These are phyloP conservation scores for Peronosclerospora sorghi DNA, from an alignment of 352 stramenopile genomes.

Conservation along the genomic window DNA sequence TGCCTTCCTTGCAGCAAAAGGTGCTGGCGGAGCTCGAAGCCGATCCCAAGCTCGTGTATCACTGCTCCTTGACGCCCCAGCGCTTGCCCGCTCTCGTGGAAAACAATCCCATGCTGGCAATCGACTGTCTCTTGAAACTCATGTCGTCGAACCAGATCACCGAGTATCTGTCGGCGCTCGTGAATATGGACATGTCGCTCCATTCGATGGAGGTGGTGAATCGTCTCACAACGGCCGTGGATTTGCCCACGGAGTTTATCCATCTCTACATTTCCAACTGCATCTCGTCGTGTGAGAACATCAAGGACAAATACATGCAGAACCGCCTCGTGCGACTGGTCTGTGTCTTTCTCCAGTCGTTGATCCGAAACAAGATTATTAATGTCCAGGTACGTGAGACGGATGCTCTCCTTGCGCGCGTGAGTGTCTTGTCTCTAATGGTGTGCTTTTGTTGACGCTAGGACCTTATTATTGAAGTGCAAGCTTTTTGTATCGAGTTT, in stretches of 20 bases:
- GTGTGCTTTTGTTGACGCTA: too few species aligned
- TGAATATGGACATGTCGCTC: conserved; percentile 98
- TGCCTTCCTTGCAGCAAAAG: conserved; percentile 84
- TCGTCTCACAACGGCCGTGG: conserved; percentile 84
- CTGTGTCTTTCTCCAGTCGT: conserved; percentile 96
- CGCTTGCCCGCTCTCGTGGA: conserved; percentile 94
- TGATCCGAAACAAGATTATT: conserved; percentile 98
- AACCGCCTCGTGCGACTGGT: conserved; percentile 96
- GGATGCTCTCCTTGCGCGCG: too few species aligned
- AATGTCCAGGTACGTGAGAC: conserved; percentile 87
- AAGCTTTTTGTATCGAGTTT: conserved; percentile 99
- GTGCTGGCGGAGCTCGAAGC: conserved; percentile 83
- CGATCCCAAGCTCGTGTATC: conserved; percentile 85
- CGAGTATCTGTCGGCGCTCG: conserved; percentile 93
- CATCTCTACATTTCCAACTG: conserved; percentile 98
- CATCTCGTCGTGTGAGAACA: conserved; percentile 97
- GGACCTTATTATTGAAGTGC: conserved; percentile 97
- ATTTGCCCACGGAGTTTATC: conserved; percentile 95
- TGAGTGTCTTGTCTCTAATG: conserved; percentile 4
- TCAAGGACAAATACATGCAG: conserved; percentile 97
- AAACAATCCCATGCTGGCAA: conserved; percentile 96
- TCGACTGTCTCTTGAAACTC: conserved; percentile 91
- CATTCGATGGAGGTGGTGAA: conserved; percentile 98
- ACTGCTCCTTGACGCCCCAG: conserved; percentile 88
- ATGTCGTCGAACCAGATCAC: conserved; percentile 88